Percentiles rank a stretch among this genome's conserved stretches.
Evolutionary conservation across 352 stramenopile species (phyloP).

Genomic region (Phytophthora lateralis): DNA sequence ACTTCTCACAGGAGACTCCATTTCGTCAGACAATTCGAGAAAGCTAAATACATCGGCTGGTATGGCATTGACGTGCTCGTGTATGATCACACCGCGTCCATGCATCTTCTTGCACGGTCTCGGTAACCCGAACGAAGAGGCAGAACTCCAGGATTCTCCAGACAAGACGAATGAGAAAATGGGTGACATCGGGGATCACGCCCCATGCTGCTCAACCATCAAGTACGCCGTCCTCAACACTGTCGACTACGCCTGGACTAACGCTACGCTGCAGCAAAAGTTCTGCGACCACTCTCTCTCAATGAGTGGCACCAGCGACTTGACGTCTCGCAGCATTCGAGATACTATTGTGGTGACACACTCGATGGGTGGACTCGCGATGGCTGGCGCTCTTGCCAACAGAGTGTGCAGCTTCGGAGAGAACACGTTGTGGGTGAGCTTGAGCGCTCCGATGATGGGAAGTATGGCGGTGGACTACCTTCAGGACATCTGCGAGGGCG

Average conservation of each 20-base stretch:
- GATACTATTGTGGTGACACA: constrained; percentile 30
- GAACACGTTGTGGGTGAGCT: constrained; percentile 32
- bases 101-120: constrained; percentile 32
- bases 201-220: constrained; percentile 23
- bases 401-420: constrained; percentile 29
- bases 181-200: constrained; percentile 23
- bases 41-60: constrained; percentile 1
- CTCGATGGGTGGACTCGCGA: constrained; percentile 25
- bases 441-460: constrained; percentile 31
- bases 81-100: constrained; percentile 26
- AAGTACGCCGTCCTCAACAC: constrained; percentile 34
- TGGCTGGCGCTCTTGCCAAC: constrained; percentile 25
- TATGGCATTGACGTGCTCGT: constrained; percentile 13
- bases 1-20: not conserved
- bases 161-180: constrained; percentile 8
- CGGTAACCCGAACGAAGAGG: constrained; percentile 17
- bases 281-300: constrained; percentile 24
- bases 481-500: not conserved
- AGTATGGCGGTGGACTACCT: constrained; percentile 2
- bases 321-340: constrained; percentile 1
- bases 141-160: constrained; percentile 22
- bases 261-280: constrained; percentile 21
- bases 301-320: constrained; percentile 16
- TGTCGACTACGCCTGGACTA: constrained; percentile 22
- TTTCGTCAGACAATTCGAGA: not conserved